Conservation (phyloP, 1,284 basidiomycete genomes). For the Trametes sp. region DNA sequence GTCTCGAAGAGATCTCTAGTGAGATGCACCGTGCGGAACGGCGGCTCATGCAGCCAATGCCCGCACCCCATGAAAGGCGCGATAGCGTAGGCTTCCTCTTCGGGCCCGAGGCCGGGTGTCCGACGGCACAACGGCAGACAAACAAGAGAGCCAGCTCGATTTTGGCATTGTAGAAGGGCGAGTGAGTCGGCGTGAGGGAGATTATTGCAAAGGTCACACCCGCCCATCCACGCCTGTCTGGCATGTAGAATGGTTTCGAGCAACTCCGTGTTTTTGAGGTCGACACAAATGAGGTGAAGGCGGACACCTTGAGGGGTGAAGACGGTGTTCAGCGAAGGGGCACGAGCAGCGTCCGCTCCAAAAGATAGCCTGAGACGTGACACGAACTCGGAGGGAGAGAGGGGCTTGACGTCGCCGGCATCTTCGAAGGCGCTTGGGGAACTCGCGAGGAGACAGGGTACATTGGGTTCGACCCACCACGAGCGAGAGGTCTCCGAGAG, state of each 20-base stretch:
- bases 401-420: not conserved
- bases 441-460: not conserved
- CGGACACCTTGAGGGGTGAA: conserved; percentile 1
- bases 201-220: not conserved
- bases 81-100: not conserved
- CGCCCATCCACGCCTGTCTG: not conserved
- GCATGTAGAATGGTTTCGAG: not conserved
- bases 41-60: not conserved
- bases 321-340: not conserved
- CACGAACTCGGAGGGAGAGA: not conserved
- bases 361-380: not conserved
- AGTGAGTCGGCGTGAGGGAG: not conserved
- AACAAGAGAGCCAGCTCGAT: not conserved
- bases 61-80: not conserved
- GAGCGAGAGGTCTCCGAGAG: not conserved
- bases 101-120: not conserved
- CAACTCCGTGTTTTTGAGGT: not conserved
- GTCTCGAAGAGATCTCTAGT: not conserved
- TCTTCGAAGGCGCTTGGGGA: not conserved
- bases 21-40: not conserved
- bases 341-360: not conserved
- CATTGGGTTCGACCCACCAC: not conserved
- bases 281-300: not conserved
- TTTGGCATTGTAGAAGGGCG: not conserved
- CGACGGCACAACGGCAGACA: not conserved